A percentile compares a stretch with the other conserved stretches of the same genome.
phyloP scores from a whole-genome alignment of 345 rosid genomes.

The Orychophragmus violaceus region DNA sequence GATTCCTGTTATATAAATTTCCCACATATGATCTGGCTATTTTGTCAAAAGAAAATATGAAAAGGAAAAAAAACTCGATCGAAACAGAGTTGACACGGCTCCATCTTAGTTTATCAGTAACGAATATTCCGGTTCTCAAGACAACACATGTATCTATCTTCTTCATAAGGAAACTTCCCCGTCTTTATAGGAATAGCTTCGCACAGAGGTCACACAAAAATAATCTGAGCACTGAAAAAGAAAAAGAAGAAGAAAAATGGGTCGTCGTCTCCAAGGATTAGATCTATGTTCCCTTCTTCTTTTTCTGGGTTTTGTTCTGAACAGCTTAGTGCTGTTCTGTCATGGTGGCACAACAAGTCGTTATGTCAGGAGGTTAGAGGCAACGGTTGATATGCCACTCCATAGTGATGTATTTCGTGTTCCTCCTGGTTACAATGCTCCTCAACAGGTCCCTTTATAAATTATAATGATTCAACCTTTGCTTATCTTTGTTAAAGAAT shows the following conservation, averaged over 20 bases:
- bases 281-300: conserved; percentile 4
- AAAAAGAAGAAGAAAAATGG: not conserved
- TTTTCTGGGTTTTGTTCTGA: conserved; percentile 34
- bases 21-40: not conserved
- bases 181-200: not conserved
- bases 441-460: conserved; percentile 74
- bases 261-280: not conserved
- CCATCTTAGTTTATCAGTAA: not conserved
- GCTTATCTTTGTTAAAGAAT: not conserved
- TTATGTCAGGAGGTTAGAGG: conserved; percentile 48
- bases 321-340: conserved; percentile 32
- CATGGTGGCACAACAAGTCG: conserved; percentile 64
- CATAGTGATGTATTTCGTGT: conserved; percentile 60
- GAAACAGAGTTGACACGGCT: conserved; percentile 1
- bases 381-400: conserved; percentile 65
- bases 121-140: not conserved
- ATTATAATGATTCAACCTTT: not conserved
- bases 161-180: not conserved
- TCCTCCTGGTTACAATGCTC: conserved; percentile 83
- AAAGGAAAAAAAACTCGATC: too few species aligned
- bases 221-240: not conserved
- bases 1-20: not conserved
- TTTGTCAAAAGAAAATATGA: not conserved
- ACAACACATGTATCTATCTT: not conserved
- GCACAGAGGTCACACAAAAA: not conserved